Evolutionary conservation across 2,329 filamentous ascomycete genomes (phyloP), one percentile per base, ranked within the genome.

Genomic region (Verticillium nonalfalfae): DNA sequence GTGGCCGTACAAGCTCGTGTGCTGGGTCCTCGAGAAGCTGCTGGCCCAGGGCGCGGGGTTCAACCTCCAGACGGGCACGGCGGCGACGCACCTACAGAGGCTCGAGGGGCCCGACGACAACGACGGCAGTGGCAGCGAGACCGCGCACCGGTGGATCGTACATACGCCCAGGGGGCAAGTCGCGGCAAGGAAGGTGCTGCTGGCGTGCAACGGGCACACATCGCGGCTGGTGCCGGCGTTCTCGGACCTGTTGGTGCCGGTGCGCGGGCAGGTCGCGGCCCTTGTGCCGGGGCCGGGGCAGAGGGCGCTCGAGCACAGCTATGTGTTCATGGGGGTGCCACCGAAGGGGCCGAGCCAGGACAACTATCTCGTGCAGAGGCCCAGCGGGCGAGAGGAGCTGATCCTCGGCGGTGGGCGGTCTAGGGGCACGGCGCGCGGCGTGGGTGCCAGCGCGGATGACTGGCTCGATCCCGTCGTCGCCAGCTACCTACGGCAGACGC

Each of bases 1-100:
- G 56, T 93, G 90, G 90, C 92, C 92, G 15, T 96, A 96, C 74
- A 96, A 95, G 75, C 83, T 96, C 18, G 87, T 96, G 1, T 79
- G 86, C 1, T 89, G 86, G 74, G 80, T 93, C 0, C 76, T 96
- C 1, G 85, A 90, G 70, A 73, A 77, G 9, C 80, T 91, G 0
- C 69, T 85, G 1, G 64, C 61, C 34, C 66, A 65, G 58, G 65
- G 78, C 18, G 72, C 73, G 1, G 26, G 60, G 56, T 86, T 93
- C 69, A 93, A 93, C 68, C 78, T 94, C 33, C 90, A 93, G 73
- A 93, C 90, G 6, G 85, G 82, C 62, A 93, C 90, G 15, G 84
- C 89, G 0, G 90, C 86, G 1, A 80, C 78, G 7, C 70, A 73
- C 11, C 69, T 88, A 35, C 77, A 81, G 62, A 56, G n/a, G 54